These are phyloP conservation scores for Apiospora phragmitis DNA, from an alignment of 2,329 filamentous ascomycete species.

Conservation along the genomic window DNA sequence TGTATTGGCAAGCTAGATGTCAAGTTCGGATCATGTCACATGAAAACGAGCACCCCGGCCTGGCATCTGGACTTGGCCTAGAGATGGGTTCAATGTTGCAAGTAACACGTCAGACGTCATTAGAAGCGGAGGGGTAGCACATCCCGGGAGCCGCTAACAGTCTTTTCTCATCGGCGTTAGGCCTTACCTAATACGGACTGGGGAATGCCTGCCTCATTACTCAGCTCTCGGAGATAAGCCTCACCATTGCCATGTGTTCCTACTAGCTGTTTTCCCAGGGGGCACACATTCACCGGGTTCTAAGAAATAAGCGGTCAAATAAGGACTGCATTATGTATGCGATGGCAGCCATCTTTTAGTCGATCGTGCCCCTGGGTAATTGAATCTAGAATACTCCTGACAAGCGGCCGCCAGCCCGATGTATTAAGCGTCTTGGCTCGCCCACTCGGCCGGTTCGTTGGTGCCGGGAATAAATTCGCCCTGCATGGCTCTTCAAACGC, in stretches of 20 bases:
- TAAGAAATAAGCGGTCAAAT: neutral
- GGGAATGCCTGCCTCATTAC: neutral
- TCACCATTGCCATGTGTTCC: neutral
- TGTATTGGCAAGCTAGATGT: neutral
- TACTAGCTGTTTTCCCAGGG: neutral
- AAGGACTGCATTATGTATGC: neutral
- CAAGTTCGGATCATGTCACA: neutral
- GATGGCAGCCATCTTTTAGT: neutral
- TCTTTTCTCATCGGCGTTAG: neutral
- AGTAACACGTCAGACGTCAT: neutral
- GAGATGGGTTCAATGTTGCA: neutral
- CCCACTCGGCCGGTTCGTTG: neutral
- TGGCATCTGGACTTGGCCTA: neutral
- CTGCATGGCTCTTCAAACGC: neutral
- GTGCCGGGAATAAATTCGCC: neutral
- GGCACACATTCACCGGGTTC: neutral
- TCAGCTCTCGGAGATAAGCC: neutral
- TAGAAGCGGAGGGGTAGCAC: neutral
- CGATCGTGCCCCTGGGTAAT: neutral
- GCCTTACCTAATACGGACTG: neutral
- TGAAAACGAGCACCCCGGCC: neutral
- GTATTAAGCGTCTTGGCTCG: neutral
- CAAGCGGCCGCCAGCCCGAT: neutral
- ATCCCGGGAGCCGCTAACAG: neutral
- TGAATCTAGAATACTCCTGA: neutral